Percentiles rank a stretch among this genome's conserved stretches.
Conservation (phyloP, 106 monocot genomes). For the Apostasia ramifera region DNA sequence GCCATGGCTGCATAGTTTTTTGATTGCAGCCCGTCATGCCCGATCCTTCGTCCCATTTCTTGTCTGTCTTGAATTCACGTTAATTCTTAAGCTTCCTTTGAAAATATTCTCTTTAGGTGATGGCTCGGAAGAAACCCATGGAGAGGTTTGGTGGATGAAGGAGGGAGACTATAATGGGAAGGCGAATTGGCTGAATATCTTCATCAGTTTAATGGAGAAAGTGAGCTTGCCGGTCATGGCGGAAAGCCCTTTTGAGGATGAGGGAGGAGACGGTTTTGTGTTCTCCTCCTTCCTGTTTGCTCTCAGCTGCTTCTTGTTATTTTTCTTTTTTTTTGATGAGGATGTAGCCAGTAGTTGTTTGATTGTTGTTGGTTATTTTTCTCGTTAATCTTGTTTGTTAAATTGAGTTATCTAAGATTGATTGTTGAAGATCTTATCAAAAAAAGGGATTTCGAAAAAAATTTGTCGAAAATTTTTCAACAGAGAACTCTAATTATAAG, state of each 20-base stretch:
- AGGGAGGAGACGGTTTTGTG: conserved; percentile 38
- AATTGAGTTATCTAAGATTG: too few species aligned
- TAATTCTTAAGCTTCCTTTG: not conserved
- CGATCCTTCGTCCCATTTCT: not conserved
- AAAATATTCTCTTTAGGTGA: not conserved
- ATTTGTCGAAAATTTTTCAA: too few species aligned
- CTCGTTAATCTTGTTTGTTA: too few species aligned
- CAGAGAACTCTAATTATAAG: too few species aligned
- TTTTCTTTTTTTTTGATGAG: too few species aligned
- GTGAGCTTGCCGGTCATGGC: not conserved
- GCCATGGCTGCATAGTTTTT: conserved; percentile 35
- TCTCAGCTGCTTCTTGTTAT: too few species aligned
- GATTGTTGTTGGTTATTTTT: too few species aligned
- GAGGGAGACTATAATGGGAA: not conserved
- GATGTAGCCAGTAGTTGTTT: too few species aligned
- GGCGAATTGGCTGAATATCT: not conserved
- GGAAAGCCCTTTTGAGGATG: not conserved
- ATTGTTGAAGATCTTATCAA: too few species aligned
- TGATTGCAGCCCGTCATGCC: conserved; percentile 7
- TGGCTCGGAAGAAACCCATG: not conserved
- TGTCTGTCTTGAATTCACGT: not conserved
- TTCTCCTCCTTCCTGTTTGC: conserved; percentile 14
- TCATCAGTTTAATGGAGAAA: not conserved
- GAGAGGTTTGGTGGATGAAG: not conserved
- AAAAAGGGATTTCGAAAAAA: too few species aligned